A percentile compares a stretch with the other conserved stretches of the same genome.
Evolutionary conservation across 2,329 filamentous ascomycete genomes (phyloP).

Genomic region (Colletotrichum aenigma): DNA sequence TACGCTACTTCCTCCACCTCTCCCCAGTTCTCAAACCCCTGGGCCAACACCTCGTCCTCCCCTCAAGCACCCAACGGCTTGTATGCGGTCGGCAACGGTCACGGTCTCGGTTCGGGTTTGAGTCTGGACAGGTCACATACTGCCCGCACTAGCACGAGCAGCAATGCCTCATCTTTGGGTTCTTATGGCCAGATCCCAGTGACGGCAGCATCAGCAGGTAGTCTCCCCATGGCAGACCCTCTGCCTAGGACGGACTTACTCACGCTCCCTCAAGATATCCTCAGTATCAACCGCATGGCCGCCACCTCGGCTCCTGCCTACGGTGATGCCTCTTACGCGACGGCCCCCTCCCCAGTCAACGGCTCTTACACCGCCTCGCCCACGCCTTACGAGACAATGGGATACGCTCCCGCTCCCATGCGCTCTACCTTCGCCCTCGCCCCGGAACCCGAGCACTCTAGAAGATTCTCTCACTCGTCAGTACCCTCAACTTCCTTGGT

Average conservation of each 20-base stretch:
- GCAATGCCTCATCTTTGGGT: slow-evolving; percentile 64
- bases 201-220: slow-evolving; percentile 75
- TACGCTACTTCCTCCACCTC: slow-evolving; percentile 60
- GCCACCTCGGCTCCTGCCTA: slow-evolving; percentile 67
- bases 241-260: slow-evolving; percentile 71
- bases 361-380: slow-evolving; percentile 70
- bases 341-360: slow-evolving; percentile 69
- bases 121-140: slow-evolving; percentile 57
- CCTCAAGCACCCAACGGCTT: slow-evolving; percentile 56
- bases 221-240: slow-evolving; percentile 58
- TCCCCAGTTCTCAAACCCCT: slow-evolving; percentile 90
- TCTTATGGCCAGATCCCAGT: slow-evolving; percentile 77
- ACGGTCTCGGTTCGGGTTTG: slow-evolving; percentile 61
- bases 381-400: slow-evolving; percentile 76
- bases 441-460: slow-evolving; percentile 57
- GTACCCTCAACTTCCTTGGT: slow-evolving; percentile 61
- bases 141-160: slow-evolving; percentile 63
- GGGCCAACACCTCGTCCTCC: slow-evolving; percentile 67
- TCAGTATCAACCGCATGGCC: slow-evolving; percentile 69
- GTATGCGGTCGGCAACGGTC: slow-evolving; percentile 61
- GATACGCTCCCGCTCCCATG: slow-evolving; percentile 71
- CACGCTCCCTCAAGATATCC: slow-evolving; percentile 75
- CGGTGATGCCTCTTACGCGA: slow-evolving; percentile 71
- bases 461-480: slow-evolving; percentile 87
- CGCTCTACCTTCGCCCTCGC: slow-evolving; percentile 63